Conservation (phyloP, 192 early-diverging fungal genomes). For the Umbelopsis vinacea region DNA sequence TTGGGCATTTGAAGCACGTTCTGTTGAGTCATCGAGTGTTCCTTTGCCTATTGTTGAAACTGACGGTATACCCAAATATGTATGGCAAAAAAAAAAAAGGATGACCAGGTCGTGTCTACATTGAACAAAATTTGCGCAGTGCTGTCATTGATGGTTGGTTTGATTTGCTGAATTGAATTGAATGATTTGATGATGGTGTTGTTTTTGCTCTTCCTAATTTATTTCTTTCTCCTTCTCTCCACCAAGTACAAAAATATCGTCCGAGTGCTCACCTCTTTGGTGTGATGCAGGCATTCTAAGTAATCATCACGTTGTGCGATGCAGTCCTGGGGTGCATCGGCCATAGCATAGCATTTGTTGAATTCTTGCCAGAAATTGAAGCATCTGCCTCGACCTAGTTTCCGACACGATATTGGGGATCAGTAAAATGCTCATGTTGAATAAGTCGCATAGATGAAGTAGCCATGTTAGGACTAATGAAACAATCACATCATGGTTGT, state of each 20-base stretch:
- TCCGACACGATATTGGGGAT: neutral
- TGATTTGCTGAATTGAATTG: too few species aligned
- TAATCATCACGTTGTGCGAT: conserved; percentile 87
- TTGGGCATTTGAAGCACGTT: neutral
- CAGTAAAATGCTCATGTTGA: neutral
- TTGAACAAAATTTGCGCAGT: too few species aligned
- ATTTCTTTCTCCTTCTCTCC: neutral
- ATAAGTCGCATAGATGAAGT: neutral
- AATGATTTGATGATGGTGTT: too few species aligned
- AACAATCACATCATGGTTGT: neutral
- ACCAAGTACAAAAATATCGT: neutral
- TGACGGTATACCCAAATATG: too few species aligned
- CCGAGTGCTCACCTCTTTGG: conserved; percentile 77
- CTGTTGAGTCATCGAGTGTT: too few species aligned
- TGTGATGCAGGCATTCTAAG: conserved; percentile 94
- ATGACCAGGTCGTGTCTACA: too few species aligned
- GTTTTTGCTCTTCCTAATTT: neutral
- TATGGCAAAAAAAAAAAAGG: too few species aligned
- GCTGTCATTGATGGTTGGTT: too few species aligned
- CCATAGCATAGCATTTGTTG: conserved; percentile 88
- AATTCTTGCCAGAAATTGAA: conserved; percentile 98
- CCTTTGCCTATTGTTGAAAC: too few species aligned
- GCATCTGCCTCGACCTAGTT: conserved; percentile 84
- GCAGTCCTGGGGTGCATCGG: conserved; percentile 79
- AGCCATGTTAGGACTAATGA: too few species aligned